Evolutionary conservation across 139 green algal genomes (phyloP).

Genomic region (Chlorella sp.): DNA sequence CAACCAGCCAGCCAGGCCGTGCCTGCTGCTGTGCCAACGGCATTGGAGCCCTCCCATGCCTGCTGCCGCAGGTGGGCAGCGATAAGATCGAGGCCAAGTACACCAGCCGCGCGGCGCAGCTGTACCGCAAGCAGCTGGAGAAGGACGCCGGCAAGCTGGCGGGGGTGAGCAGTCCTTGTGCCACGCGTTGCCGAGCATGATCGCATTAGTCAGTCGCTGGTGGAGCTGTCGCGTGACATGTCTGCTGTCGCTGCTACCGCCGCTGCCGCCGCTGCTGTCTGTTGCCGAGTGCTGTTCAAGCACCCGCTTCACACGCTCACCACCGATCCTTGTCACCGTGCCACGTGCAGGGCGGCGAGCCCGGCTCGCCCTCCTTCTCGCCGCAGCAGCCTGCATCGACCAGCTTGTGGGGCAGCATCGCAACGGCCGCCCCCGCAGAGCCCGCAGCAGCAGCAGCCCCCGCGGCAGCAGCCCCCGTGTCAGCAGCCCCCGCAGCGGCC

Average conservation of each 20-base stretch:
- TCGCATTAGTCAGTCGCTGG: too few species aligned
- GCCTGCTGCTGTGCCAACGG: neutral
- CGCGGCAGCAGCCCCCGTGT: neutral
- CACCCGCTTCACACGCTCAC: too few species aligned
- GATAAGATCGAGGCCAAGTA: conserved; percentile 99
- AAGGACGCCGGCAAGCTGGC: conserved; percentile 81
- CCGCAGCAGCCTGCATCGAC: conserved; percentile 11
- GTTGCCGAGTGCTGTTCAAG: too few species aligned
- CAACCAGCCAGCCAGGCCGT: neutral
- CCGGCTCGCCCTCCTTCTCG: neutral
- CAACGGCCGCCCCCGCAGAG: conserved; percentile 7
- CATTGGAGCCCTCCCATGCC: too few species aligned
- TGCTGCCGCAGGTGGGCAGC: conserved; percentile 48
- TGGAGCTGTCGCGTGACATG: too few species aligned
- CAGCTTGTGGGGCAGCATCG: neutral
- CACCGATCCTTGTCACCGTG: too few species aligned
- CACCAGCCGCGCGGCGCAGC: conserved; percentile 88
- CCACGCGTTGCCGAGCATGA: too few species aligned
- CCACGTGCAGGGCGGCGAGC: neutral
- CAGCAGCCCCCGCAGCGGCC: neutral
- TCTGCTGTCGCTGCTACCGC: too few species aligned
- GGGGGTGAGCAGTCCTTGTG: too few species aligned
- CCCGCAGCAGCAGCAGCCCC: conserved; percentile 2
- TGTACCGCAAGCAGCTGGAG: conserved; percentile 91
- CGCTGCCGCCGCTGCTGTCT: neutral